phyloP scores from a whole-genome alignment of 2,329 filamentous ascomycete species.

The Cordyceps sp. region DNA sequence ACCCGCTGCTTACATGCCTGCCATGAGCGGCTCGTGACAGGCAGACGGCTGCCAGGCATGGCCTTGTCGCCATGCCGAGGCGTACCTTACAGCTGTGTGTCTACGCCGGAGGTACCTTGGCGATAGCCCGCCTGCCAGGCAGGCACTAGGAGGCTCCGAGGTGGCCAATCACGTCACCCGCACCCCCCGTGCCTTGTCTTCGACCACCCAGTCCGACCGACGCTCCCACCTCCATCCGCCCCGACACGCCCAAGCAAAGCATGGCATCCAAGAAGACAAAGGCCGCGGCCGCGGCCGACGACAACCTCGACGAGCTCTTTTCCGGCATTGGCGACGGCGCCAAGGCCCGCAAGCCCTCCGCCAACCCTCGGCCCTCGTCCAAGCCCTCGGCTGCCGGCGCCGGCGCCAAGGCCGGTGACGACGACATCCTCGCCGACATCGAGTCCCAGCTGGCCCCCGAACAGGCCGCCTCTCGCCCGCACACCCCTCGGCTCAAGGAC shows the following conservation, averaged over 20 bases:
- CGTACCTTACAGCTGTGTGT: no score
- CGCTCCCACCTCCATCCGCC: neutral
- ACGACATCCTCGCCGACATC: constrained; percentile 77
- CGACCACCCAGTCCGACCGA: no score
- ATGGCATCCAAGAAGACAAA: constrained; percentile 48
- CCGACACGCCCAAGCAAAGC: constrained; percentile 5
- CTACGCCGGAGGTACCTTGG: no score
- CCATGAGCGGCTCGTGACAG: no score
- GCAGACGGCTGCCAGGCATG: no score
- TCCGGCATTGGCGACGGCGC: constrained; percentile 40
- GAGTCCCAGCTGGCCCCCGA: constrained; percentile 55
- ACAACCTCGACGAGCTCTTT: constrained; percentile 50
- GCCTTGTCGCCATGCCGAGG: no score
- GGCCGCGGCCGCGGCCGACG: constrained; percentile 33
- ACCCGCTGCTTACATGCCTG: no score
- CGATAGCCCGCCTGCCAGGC: no score
- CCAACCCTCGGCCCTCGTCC: constrained; percentile 19
- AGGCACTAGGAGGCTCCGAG: no score
- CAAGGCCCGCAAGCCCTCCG: constrained; percentile 18
- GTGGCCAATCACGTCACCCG: no score
- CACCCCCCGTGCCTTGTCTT: no score
- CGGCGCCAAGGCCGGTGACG: constrained; percentile 35
- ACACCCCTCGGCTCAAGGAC: constrained; percentile 60
- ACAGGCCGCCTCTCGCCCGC: constrained; percentile 57
- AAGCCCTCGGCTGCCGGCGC: constrained; percentile 27